These are phyloP conservation scores for Scedosporium apiospermum DNA, from an alignment of 2,329 filamentous ascomycete species.

Conservation along the genomic window DNA sequence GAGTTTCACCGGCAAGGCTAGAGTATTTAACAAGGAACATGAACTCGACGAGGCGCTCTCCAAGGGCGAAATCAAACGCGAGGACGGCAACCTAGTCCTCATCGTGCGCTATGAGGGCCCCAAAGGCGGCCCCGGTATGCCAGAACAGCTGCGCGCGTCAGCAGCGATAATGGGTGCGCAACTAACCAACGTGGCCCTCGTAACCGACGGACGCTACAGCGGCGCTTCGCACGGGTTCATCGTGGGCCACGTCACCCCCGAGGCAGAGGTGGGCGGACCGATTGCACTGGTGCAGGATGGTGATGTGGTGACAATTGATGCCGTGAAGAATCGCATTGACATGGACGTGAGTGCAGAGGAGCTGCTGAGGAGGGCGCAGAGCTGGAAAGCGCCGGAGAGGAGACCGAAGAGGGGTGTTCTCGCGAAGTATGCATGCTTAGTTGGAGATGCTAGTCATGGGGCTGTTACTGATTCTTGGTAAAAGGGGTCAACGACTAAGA, in stretches of 20 bases:
- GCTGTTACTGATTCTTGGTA: slow-evolving; percentile 63
- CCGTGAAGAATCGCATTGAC: slow-evolving; percentile 67
- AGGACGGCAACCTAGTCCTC: slow-evolving; percentile 70
- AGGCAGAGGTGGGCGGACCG: slow-evolving; percentile 80
- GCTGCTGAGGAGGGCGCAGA: slow-evolving; percentile 50
- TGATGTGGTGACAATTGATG: slow-evolving; percentile 79
- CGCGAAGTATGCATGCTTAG: slow-evolving; percentile 81
- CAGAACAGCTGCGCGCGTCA: slow-evolving; percentile 80
- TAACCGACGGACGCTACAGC: slow-evolving; percentile 85
- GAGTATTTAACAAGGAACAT: slow-evolving; percentile 80
- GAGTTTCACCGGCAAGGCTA: slow-evolving; percentile 67
- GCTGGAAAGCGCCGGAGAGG: slow-evolving; percentile 59
- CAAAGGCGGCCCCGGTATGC: slow-evolving; percentile 91
- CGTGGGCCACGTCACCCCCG: slow-evolving; percentile 84
- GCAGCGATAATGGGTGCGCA: slow-evolving; percentile 94
- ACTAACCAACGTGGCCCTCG: slow-evolving; percentile 76
- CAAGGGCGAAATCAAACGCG: slow-evolving; percentile 43
- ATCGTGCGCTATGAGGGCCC: slow-evolving; percentile 92
- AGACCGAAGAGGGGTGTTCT: slow-evolving; percentile 72
- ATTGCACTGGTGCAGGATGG: slow-evolving; percentile 75
- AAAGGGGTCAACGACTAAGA: too few relatives aligned
- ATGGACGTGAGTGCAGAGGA: slow-evolving; percentile 61
- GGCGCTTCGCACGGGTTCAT: slow-evolving; percentile 89
- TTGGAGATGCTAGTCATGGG: slow-evolving; percentile 85
- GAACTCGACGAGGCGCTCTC: slow-evolving; percentile 70